phyloP scores from a whole-genome alignment of 2,329 filamentous ascomycete species.

The Botrytis porri region DNA sequence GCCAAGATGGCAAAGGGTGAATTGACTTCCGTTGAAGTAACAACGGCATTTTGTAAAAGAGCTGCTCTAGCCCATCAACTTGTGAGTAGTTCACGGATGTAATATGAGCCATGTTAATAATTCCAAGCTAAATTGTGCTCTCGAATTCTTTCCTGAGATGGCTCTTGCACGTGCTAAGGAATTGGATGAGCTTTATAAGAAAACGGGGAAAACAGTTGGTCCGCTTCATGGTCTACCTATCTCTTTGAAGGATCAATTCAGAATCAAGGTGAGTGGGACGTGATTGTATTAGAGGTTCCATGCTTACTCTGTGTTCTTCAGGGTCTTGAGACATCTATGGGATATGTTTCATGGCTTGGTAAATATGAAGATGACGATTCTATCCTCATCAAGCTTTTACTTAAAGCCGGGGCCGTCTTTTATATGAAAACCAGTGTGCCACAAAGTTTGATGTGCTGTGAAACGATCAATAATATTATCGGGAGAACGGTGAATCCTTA shows the following conservation, averaged over 20 bases:
- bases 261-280: conserved; percentile 45
- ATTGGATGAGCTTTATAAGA: conserved; percentile 45
- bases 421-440: conserved; percentile 44
- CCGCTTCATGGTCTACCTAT: conserved; percentile 62
- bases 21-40: conserved; percentile 40
- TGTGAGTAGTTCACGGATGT: conserved; percentile 17
- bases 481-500: conserved; percentile 40
- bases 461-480: conserved; percentile 47
- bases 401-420: conserved; percentile 42
- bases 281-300: neutral
- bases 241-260: conserved; percentile 61
- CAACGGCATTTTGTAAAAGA: conserved; percentile 48
- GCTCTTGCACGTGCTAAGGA: conserved; percentile 45
- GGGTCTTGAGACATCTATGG: conserved; percentile 48
- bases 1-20: conserved; percentile 28
- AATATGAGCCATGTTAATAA: conserved; percentile 2
- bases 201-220: conserved; percentile 47
- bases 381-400: conserved; percentile 41
- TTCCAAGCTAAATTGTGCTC: conserved; percentile 38
- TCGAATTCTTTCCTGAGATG: conserved; percentile 48
- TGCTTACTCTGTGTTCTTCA: conserved; percentile 31
- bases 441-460: conserved; percentile 40
- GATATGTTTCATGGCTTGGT: conserved; percentile 60
- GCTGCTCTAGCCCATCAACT: conserved; percentile 49
- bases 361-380: conserved; percentile 44